Percentiles rank a stretch among this genome's conserved stretches.
Conservation (phyloP, 495 filamentous ascomycete species). For the Chaetomium cochliodes region DNA sequence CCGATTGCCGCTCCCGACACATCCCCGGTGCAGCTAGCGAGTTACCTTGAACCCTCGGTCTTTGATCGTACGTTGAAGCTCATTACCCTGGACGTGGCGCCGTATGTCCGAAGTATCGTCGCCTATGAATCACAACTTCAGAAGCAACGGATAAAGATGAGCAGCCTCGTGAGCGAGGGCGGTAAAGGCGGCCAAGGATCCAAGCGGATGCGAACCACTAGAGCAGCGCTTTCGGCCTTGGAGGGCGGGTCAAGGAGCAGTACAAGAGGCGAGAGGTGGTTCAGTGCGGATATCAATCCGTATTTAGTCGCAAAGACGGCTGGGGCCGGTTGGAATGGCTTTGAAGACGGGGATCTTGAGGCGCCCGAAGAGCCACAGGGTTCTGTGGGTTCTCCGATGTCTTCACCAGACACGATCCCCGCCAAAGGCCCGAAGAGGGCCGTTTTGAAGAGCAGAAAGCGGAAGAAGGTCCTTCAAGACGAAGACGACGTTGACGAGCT, state of each 20-base stretch:
- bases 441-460: conserved; percentile 15
- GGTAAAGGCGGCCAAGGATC: conserved; percentile 46
- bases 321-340: conserved; percentile 60
- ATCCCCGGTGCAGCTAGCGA: conserved; percentile 31
- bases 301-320: conserved; percentile 64
- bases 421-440: conserved; percentile 13
- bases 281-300: conserved; percentile 64
- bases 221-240: conserved; percentile 75
- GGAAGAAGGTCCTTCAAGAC: conserved; percentile 27
- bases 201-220: conserved; percentile 71
- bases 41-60: conserved; percentile 55
- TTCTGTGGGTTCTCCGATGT: conserved; percentile 4
- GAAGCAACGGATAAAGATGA: conserved; percentile 61
- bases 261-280: conserved; percentile 76
- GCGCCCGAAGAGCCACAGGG: background rate
- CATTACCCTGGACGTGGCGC: conserved; percentile 74
- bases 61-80: conserved; percentile 66
- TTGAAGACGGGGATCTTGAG: conserved; percentile 31
- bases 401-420: conserved; percentile 14
- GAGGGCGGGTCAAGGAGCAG: conserved; percentile 74
- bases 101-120: conserved; percentile 79
- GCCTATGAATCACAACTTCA: conserved; percentile 69
- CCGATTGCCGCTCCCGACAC: conserved; percentile 53
- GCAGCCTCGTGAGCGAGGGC: conserved; percentile 58
- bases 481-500: conserved; percentile 31